These are phyloP conservation scores for Aspergillus baeticus DNA, from an alignment of 495 filamentous ascomycete species.

Conservation along the genomic window DNA sequence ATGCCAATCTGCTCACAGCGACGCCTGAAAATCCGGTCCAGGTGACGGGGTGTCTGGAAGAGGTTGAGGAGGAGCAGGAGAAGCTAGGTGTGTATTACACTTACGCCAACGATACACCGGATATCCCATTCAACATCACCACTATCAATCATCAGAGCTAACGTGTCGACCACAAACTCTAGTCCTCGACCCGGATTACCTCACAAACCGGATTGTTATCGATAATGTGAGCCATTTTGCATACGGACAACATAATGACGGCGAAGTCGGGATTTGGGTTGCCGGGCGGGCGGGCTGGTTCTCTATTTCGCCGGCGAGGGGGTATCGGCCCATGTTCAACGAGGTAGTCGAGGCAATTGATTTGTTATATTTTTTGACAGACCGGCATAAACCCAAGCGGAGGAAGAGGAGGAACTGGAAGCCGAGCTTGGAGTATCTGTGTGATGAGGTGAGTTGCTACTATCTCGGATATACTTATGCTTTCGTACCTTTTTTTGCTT, in stretches of 20 bases:
- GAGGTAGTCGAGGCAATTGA: slow-evolving; percentile 68
- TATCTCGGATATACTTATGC: not conserved
- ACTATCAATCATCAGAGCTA: not conserved
- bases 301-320: slow-evolving; percentile 60
- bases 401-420: slow-evolving; percentile 33
- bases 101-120: not conserved
- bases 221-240: slow-evolving; percentile 63
- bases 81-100: slow-evolving; percentile 32
- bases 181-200: slow-evolving; percentile 48
- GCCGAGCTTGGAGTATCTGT: slow-evolving; percentile 40
- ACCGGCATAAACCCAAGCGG: slow-evolving; percentile 40
- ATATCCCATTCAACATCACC: not conserved
- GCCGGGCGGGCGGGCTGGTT: slow-evolving; percentile 79
- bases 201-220: slow-evolving; percentile 61
- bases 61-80: slow-evolving; percentile 44
- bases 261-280: slow-evolving; percentile 68
- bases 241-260: slow-evolving; percentile 63
- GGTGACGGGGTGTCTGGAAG: slow-evolving; percentile 52
- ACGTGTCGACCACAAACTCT: not conserved
- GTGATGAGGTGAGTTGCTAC: slow-evolving; percentile 40
- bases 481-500: not conserved
- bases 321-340: slow-evolving; percentile 61
- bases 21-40: slow-evolving; percentile 52
- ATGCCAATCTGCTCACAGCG: slow-evolving; percentile 53
- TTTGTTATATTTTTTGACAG: slow-evolving; percentile 66